Conservation (phyloP, 371 early-diverging fungal species). For the Polyrhizophydium stewartii region DNA sequence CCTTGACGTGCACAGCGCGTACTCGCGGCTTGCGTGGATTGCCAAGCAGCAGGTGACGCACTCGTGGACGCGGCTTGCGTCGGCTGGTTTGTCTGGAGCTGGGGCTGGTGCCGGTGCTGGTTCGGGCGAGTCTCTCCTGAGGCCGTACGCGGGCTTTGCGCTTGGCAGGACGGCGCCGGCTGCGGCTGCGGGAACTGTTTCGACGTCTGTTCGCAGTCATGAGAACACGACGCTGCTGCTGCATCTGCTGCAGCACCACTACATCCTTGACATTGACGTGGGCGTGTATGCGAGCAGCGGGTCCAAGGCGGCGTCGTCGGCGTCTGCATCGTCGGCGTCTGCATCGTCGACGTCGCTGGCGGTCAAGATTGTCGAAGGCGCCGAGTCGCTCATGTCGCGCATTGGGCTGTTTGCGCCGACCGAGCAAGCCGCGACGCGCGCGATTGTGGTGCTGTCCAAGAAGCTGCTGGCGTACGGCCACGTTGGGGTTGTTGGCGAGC, state of each 20-base stretch:
- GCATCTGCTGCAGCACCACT: slow-evolving; percentile 21
- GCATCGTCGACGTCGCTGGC: slow-evolving; percentile 2
- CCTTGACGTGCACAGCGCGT: neutral
- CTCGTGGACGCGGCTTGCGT: neutral
- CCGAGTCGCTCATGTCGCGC: neutral
- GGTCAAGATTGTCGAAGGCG: neutral
- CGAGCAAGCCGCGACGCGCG: slow-evolving; percentile 4
- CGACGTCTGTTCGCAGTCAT: neutral
- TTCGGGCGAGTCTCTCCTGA: neutral
- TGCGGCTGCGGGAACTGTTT: too few relatives aligned
- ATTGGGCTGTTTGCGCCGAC: slow-evolving; percentile 3
- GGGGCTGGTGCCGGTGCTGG: neutral
- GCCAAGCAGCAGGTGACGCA: neutral
- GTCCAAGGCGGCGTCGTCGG: too few relatives aligned
- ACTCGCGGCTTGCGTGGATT: neutral
- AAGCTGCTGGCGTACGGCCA: slow-evolving; percentile 18
- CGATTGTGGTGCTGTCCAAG: slow-evolving; percentile 12
- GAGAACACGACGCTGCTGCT: neutral
- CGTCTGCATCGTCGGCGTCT: too few relatives aligned
- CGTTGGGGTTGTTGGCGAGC: slow-evolving; percentile 19
- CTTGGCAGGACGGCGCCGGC: neutral
- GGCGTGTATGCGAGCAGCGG: neutral
- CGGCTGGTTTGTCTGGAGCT: neutral
- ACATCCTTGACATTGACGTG: slow-evolving; percentile 13
- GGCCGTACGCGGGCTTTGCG: neutral